Evolutionary conservation across 2,329 filamentous ascomycete genomes (phyloP), one percentile per base, ranked within the genome.

Genomic region (Graphilbum sp.): DNA sequence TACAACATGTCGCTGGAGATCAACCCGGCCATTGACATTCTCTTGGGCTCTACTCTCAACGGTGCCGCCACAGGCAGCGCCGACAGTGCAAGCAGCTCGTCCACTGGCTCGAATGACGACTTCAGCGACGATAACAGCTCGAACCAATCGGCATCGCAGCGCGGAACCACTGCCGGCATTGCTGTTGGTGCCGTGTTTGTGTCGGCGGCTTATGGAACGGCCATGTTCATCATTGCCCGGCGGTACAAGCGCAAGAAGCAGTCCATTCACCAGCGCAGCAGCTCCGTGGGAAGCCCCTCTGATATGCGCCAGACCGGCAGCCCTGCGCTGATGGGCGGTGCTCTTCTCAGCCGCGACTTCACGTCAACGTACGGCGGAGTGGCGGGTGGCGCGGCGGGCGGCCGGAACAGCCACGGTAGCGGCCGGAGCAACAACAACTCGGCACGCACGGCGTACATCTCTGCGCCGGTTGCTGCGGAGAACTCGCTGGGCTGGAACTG

Each of bases 401-500:
- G 58, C 19, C 63, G 60, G 40, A 66, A 75, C 54, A 87, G 81
- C 54, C 45, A 48, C 21, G 80, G 79, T 43, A 63, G 62, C 37
- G 54, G 53, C 5, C 58, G 62, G 41, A 66, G 66, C 48, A 66
- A 63, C 38, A 61, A 61, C 49, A 63, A 64, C 56, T 72, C 68
- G 30, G 67, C 58, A 18, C 64, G 70, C 35, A 72, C 68, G 4
- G 67, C 68, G 32, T 66, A 79, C 58, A 94, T 95, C 55, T 92
- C 83, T 44, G 83, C 84, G 25, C 87, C 87, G 4, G 81, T 94
- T 45, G 87, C 87, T 57, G 80, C 86, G 4, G 86, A 92, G 64
- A 95, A 95, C 68, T 93, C 85, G 37, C 72, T 95, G 47, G 87
- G 87, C 51, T 95, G 87, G 87, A 93, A 92, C 65, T 95, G 16